Base-by-base conservation (phyloP, 108 stramenopile species). In the Cyclotella atomus region DNA sequence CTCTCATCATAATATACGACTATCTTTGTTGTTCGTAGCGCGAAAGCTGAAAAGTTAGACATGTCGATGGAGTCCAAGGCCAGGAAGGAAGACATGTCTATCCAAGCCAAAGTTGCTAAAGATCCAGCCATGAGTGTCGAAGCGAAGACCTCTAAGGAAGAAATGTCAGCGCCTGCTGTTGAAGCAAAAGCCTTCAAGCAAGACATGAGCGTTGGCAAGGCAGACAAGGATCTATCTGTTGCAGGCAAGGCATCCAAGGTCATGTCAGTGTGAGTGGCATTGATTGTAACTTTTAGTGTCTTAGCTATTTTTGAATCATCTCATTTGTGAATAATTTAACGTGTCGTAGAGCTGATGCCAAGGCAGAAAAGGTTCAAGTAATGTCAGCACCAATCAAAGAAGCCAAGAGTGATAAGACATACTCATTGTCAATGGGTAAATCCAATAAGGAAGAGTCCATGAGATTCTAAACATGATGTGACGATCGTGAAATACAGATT, bases 391-490 rank as follows among this genome's bases (percentile, higher is more conserved):
- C 29, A 21, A 32, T 16, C 7, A 60, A 34, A 5, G 67, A 68
- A 30, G 67, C 67, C 7, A 68, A 68, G 34, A 33, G 52, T 1
- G 67, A 68, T 5, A 65, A 65, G 46, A 30, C 24, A 32, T 25
- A 46, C 24, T 44, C 45, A 14, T n/a, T 57, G 30, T 57, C 56
- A 30, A 2, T 32, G 52, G 23, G 52, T 10, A n/a, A 52, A 23
- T 23, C 3, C 52, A 19, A 52, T 23, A 23, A 6, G 52, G n/a
- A 3, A 52, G n/a, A n/a, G n/a, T 23, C 21, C 3, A 52, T 3
- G n/a, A 52, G 24, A n/a, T n/a, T n/a, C 52, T 23, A 23, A 23
- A 52, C 10, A 52, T 21, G 1, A 3, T 52, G n/a, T n/a, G n/a
- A n/a, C 1, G 20, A 52, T 10, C 24, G 52, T 52, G 38, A 41